Conservation (phyloP, 257 asterid species). For the Schizonepeta tenuifolia region DNA sequence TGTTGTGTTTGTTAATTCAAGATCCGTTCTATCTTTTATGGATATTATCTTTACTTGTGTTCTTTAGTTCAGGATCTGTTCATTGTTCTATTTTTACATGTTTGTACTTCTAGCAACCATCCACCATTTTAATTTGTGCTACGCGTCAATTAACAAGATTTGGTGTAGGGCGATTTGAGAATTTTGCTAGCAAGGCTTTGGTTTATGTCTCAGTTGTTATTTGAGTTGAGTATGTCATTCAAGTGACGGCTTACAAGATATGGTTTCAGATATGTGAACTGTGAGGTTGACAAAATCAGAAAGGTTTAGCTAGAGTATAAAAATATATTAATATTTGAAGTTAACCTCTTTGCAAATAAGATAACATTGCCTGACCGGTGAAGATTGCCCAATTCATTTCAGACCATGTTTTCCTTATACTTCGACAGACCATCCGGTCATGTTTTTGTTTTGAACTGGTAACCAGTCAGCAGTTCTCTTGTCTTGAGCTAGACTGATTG, state of each 20-base stretch:
- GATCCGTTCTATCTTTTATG: background rate
- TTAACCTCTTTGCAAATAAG: background rate
- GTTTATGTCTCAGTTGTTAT: background rate
- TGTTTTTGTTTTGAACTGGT: background rate
- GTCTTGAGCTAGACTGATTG: constrained; percentile 12
- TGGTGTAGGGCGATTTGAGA: constrained; percentile 8
- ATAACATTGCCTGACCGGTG: background rate
- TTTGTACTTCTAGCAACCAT: constrained; percentile 5
- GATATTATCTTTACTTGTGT: background rate
- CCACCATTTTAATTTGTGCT: background rate
- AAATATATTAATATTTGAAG: constrained; percentile 1
- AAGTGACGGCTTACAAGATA: constrained; percentile 10
- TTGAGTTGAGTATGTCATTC: constrained; percentile 19
- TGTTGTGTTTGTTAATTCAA: constrained; percentile 8
- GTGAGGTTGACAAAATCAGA: background rate
- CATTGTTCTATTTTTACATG: constrained; percentile 7
- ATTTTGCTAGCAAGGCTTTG: constrained; percentile 6
- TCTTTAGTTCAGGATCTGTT: background rate
- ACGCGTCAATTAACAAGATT: constrained; percentile 1
- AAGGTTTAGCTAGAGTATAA: background rate
- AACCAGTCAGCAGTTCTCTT: constrained; percentile 10
- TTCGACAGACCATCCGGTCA: background rate
- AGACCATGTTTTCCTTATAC: background rate
- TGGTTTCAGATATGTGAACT: constrained; percentile 5
- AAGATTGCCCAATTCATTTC: background rate